A percentile compares a stretch with the other conserved stretches of the same genome.
These are phyloP conservation scores for Akanthomyces dipterigenus DNA, from an alignment of 2,329 filamentous ascomycete species.

Conservation along the genomic window DNA sequence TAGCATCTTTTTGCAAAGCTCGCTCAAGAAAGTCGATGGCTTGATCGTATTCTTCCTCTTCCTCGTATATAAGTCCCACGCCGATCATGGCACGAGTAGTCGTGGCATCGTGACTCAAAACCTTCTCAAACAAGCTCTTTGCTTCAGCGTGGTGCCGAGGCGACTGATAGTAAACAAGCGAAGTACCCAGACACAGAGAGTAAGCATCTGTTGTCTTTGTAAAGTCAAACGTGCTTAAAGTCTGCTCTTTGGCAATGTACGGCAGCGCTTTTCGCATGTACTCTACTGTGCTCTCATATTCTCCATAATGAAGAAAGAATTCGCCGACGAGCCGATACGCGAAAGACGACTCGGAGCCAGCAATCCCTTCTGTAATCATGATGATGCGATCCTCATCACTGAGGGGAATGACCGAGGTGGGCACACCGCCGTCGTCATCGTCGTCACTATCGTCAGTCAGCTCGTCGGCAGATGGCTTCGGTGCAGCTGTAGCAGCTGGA, in stretches of 20 bases:
- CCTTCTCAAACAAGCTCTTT: slow-evolving; percentile 74
- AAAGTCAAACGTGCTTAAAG: slow-evolving; percentile 62
- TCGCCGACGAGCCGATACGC: slow-evolving; percentile 77
- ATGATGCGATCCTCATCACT: slow-evolving; percentile 73
- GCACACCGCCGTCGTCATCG: slow-evolving; percentile 49
- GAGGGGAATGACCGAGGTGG: slow-evolving; percentile 49
- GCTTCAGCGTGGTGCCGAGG: slow-evolving; percentile 87
- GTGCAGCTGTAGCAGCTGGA: slow-evolving; percentile 34
- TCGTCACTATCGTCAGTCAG: slow-evolving; percentile 51
- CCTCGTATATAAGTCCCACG: slow-evolving; percentile 84
- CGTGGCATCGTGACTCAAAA: slow-evolving; percentile 66
- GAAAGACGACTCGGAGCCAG: slow-evolving; percentile 63
- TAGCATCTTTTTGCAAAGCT: slow-evolving; percentile 64
- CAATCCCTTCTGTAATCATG: slow-evolving; percentile 70
- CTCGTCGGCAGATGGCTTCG: slow-evolving; percentile 20
- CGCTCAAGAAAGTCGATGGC: slow-evolving; percentile 75
- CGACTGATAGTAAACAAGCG: slow-evolving; percentile 82
- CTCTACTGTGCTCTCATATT: slow-evolving; percentile 75
- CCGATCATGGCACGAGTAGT: slow-evolving; percentile 82
- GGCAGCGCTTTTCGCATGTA: slow-evolving; percentile 68
- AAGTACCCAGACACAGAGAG: slow-evolving; percentile 73
- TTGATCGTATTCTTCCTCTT: slow-evolving; percentile 79
- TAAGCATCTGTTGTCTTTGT: slow-evolving; percentile 66
- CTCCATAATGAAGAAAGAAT: slow-evolving; percentile 78
- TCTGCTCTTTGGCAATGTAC: slow-evolving; percentile 52